These are phyloP conservation scores for Clohesyomyces aquaticus DNA, from an alignment of 495 filamentous ascomycete species.

Conservation along the genomic window DNA sequence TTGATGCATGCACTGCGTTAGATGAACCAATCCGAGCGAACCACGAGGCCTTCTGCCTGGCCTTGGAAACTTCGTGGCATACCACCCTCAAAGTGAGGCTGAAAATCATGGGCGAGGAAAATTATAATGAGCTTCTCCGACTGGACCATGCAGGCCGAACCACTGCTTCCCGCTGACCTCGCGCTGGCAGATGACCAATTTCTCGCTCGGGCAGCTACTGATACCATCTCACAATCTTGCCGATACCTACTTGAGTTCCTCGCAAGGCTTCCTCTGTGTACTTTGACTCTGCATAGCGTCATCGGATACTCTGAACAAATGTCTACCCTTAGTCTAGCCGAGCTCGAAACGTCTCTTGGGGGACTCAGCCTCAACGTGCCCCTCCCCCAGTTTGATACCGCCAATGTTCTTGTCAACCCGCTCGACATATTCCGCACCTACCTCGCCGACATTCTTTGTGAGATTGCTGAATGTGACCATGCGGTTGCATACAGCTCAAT, in stretches of 20 bases:
- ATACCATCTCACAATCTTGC: neutral
- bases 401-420: conserved; percentile 19
- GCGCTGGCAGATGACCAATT: neutral
- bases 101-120: conserved; percentile 1
- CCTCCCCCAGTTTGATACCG: conserved; percentile 7
- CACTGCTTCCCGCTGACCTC: neutral
- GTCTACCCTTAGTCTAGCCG: conserved; percentile 2
- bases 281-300: neutral
- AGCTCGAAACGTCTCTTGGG: conserved; percentile 19
- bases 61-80: conserved; percentile 18
- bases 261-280: neutral
- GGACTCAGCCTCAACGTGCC: conserved; percentile 10
- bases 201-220: neutral
- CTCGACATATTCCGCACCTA: conserved; percentile 26
- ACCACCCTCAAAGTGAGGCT: conserved; percentile 9
- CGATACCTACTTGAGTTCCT: neutral
- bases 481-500: conserved; percentile 24
- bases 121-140: neutral
- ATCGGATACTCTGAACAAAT: neutral
- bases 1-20: neutral
- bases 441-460: conserved; percentile 24
- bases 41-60: conserved; percentile 13
- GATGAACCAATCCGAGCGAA: conserved; percentile 9
- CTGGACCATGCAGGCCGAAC: neutral
- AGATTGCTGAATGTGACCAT: conserved; percentile 8